phyloP scores from a whole-genome alignment of 2,329 filamentous ascomycete genomes.

The Pseudogymnoascus sp. region DNA sequence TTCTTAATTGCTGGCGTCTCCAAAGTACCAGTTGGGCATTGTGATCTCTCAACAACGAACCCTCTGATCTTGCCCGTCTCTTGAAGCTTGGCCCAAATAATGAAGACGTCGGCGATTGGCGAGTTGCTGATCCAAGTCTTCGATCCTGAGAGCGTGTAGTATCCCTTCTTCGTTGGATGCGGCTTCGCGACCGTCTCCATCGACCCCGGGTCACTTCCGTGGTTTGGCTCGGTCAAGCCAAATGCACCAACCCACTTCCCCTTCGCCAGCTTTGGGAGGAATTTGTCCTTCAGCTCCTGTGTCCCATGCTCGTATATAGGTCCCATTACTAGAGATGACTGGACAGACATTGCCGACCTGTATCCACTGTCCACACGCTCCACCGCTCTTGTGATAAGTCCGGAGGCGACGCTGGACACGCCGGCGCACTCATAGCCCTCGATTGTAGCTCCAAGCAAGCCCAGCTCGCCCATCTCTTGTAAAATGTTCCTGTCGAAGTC shows the following conservation, averaged over 20 bases:
- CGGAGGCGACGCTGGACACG: slow-evolving; percentile 79
- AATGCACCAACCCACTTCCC: slow-evolving; percentile 79
- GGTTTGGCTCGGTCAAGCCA: slow-evolving; percentile 85
- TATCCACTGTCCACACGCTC: slow-evolving; percentile 89
- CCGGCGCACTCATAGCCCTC: slow-evolving; percentile 84
- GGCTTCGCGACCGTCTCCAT: slow-evolving; percentile 85
- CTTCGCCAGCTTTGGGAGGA: slow-evolving; percentile 71
- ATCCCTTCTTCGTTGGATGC: slow-evolving; percentile 76
- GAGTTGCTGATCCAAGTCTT: slow-evolving; percentile 98
- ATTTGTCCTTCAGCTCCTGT: slow-evolving; percentile 79
- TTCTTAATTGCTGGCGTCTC: slow-evolving; percentile 89
- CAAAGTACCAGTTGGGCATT: slow-evolving; percentile 79
- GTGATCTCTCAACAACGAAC: slow-evolving; percentile 77
- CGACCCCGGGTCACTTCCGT: slow-evolving; percentile 82
- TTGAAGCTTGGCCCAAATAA: slow-evolving; percentile 90
- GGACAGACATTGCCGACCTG: slow-evolving; percentile 86
- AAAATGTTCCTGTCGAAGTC: slow-evolving; percentile 79
- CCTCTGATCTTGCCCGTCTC: slow-evolving; percentile 90
- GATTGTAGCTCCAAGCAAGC: slow-evolving; percentile 79
- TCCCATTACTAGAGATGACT: slow-evolving; percentile 89
- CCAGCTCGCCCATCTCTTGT: slow-evolving; percentile 85
- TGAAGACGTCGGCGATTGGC: slow-evolving; percentile 73
- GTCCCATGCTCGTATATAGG: slow-evolving; percentile 82
- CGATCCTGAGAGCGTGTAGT: slow-evolving; percentile 67
- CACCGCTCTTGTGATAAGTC: slow-evolving; percentile 81